Conservation (phyloP, 257 asterid species). For the Hygrophila difformis region DNA sequence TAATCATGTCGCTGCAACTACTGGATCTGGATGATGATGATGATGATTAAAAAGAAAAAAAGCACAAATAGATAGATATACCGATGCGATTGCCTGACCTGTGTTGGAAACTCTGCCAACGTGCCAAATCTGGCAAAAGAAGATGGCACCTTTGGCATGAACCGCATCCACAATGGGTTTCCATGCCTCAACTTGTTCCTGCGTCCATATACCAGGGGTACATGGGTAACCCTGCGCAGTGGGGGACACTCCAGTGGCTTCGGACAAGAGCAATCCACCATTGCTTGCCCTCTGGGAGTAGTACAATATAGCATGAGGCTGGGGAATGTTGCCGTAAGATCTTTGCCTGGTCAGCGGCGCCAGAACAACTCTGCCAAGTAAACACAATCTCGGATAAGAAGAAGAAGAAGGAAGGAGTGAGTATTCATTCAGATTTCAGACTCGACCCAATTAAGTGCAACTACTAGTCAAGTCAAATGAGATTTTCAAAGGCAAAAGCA, state of each 20-base stretch:
- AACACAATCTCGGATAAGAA: too few relatives aligned
- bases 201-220: conserved; percentile 45
- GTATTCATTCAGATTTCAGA: too few relatives aligned
- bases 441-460: too few relatives aligned
- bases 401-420: too few relatives aligned
- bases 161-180: conserved; percentile 44
- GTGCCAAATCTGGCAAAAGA: conserved; percentile 50
- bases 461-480: too few relatives aligned
- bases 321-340: conserved; percentile 50
- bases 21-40: too few relatives aligned
- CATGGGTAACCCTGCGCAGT: conserved; percentile 45
- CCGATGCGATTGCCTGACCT: too few relatives aligned
- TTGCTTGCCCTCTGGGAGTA: conserved; percentile 55
- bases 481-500: too few relatives aligned
- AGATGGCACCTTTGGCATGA: conserved; percentile 40
- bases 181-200: conserved; percentile 44
- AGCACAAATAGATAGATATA: too few relatives aligned
- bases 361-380: conserved; percentile 40
- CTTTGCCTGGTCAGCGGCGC: conserved; percentile 68
- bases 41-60: too few relatives aligned
- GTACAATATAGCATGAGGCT: conserved; percentile 54
- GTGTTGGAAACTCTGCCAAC: conserved; percentile 34
- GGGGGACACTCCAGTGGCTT: conserved; percentile 58
- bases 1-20: too few relatives aligned
- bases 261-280: conserved; percentile 44